Conservation (phyloP, 768 basidiomycete species). For the Thelephora ganbajun region DNA sequence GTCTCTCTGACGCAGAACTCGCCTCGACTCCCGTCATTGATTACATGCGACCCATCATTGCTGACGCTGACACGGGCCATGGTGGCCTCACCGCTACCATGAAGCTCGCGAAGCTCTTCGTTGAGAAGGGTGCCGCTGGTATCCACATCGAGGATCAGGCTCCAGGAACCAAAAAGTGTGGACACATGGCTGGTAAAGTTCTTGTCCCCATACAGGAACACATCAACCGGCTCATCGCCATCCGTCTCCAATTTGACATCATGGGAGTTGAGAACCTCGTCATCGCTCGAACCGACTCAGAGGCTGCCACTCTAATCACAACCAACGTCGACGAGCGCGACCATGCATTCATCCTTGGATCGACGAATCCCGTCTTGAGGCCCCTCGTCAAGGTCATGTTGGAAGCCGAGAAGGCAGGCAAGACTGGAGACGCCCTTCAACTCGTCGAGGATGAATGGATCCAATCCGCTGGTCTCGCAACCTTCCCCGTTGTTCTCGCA, state of each 20-base stretch:
- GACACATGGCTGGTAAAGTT: constrained; percentile 92
- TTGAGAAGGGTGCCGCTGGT: constrained; percentile 95
- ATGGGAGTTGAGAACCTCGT: constrained; percentile 96
- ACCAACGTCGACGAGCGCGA: constrained; percentile 97
- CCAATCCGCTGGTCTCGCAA: constrained; percentile 56
- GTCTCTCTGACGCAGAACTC: constrained; percentile 56
- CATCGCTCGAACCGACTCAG: constrained; percentile 91
- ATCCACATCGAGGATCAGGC: constrained; percentile 98
- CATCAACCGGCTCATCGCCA: constrained; percentile 94
- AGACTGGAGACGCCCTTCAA: constrained; percentile 70
- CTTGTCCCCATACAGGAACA: constrained; percentile 96
- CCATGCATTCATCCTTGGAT: constrained; percentile 92
- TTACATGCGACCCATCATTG: constrained; percentile 88
- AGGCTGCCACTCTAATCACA: constrained; percentile 93
- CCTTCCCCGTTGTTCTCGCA: constrained; percentile 64
- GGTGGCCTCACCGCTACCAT: constrained; percentile 96
- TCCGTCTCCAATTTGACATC: constrained; percentile 94
- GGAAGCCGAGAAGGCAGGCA: constrained; percentile 71
- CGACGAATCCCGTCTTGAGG: constrained; percentile 57
- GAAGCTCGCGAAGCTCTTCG: constrained; percentile 98
- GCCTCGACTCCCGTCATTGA: constrained; percentile 61
- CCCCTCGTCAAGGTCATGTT: constrained; percentile 73
- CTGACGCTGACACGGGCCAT: constrained; percentile 97
- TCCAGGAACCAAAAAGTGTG: constrained; percentile 92
- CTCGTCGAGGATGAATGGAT: constrained; percentile 85